Evolutionary conservation across 108 stramenopile genomes (phyloP).

Genomic region (Pseudonitzschia pungens): DNA sequence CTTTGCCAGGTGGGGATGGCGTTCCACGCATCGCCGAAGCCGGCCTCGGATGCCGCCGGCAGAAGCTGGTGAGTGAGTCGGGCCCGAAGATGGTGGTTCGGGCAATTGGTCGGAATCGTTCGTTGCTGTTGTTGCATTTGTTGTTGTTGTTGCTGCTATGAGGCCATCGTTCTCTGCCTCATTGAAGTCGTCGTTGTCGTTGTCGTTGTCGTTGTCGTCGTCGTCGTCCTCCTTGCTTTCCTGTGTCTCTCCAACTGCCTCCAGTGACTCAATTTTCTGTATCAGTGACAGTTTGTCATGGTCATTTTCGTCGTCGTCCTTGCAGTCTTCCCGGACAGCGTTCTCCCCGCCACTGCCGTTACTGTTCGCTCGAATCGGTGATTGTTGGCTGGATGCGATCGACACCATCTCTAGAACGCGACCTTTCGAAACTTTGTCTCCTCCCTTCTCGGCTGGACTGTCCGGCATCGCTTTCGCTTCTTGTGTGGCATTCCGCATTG

Average conservation of each 20-base stretch:
- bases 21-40: conserved; percentile 42
- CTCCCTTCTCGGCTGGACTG: background rate
- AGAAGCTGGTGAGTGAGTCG: background rate
- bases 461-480: background rate
- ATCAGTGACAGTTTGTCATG: too few relatives aligned
- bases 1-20: conserved; percentile 41
- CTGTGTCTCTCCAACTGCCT: background rate
- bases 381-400: background rate
- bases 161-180: too few relatives aligned
- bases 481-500: background rate
- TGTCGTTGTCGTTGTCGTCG: background rate
- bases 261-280: too few relatives aligned
- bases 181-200: too few relatives aligned
- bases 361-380: too few relatives aligned
- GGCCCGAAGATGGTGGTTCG: background rate
- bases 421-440: background rate
- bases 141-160: background rate
- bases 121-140: too few relatives aligned
- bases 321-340: too few relatives aligned
- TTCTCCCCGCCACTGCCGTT: too few relatives aligned
- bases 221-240: background rate
- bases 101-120: too few relatives aligned
- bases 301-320: too few relatives aligned
- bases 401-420: background rate
- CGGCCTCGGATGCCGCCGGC: conserved; percentile 6